A percentile compares a stretch with the other conserved stretches of the same genome.
Evolutionary conservation across 2,329 filamentous ascomycete species (phyloP).

Genomic region (Stachybotrys chlorohalonatus): DNA sequence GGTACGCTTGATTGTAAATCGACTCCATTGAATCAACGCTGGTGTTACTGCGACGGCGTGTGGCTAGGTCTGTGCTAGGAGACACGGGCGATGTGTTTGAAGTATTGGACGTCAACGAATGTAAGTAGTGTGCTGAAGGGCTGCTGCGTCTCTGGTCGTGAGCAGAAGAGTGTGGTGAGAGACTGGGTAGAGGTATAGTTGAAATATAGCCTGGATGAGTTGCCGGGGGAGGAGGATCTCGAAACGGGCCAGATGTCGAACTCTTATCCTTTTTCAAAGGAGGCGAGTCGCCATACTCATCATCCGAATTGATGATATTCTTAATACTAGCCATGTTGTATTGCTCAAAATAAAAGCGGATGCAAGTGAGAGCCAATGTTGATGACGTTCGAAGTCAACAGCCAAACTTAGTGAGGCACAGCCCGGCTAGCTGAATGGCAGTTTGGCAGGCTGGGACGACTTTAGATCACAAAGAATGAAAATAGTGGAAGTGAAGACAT

Average conservation of each 20-base stretch:
- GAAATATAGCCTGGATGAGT: conserved; percentile 30
- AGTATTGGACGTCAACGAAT: conserved; percentile 8
- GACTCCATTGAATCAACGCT: conserved; percentile 42
- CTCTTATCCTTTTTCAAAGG: conserved; percentile 36
- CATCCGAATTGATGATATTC: conserved; percentile 48
- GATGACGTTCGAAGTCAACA: conserved; percentile 15
- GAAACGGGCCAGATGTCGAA: conserved; percentile 24
- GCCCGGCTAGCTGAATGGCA: conserved; percentile 26
- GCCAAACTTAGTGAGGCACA: conserved; percentile 39
- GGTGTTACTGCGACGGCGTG: conserved; percentile 33
- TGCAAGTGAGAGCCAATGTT: conserved; percentile 18
- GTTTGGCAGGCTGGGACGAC: conserved; percentile 14
- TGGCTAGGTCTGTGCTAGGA: conserved; percentile 13
- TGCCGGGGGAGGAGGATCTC: conserved; percentile 20
- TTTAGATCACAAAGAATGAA: conserved; percentile 21
- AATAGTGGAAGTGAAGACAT: conserved; percentile 15
- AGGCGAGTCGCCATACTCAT: conserved; percentile 33
- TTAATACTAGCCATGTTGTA: conserved; percentile 44
- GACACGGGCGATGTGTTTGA: conserved; percentile 5
- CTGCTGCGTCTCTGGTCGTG: conserved; percentile 25
- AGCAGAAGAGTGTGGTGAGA: conserved; percentile 18
- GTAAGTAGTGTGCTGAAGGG: conserved; percentile 18
- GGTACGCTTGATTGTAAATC: conserved; percentile 15
- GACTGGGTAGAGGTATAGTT: conserved; percentile 19
- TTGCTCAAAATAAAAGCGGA: conserved; percentile 29